Evolutionary conservation across 805 yeast genomes (phyloP).

Genomic region (Monosporozyma siamensis): DNA sequence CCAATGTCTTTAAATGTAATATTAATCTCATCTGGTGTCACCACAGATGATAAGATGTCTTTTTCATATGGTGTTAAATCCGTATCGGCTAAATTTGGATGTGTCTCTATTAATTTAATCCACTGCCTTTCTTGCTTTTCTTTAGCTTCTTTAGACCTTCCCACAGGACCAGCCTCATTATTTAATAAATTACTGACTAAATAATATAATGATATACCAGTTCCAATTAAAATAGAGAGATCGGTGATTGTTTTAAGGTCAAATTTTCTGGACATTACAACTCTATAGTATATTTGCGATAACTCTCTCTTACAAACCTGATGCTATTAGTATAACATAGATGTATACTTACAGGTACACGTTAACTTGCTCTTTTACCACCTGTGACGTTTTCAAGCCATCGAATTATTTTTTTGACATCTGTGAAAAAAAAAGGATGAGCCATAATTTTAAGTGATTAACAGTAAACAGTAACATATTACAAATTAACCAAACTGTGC

Average conservation of each 20-base stretch:
- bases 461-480: too few relatives aligned
- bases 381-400: too few relatives aligned
- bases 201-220: slow-evolving; percentile 63
- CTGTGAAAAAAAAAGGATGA: too few relatives aligned
- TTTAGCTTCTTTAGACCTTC: slow-evolving; percentile 48
- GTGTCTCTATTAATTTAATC: slow-evolving; percentile 45
- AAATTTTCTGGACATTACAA: slow-evolving; percentile 28
- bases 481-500: too few relatives aligned
- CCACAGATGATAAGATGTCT: slow-evolving; percentile 64
- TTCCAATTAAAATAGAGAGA: slow-evolving; percentile 44
- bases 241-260: slow-evolving; percentile 38
- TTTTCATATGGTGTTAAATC: slow-evolving; percentile 64
- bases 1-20: slow-evolving; percentile 78
- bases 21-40: slow-evolving; percentile 74
- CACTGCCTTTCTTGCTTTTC: slow-evolving; percentile 49
- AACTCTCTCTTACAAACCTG: too few relatives aligned
- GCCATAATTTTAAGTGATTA: too few relatives aligned
- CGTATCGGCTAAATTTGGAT: slow-evolving; percentile 47
- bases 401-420: too few relatives aligned
- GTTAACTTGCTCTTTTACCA: too few relatives aligned
- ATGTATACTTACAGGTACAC: too few relatives aligned
- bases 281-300: too few relatives aligned
- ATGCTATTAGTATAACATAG: too few relatives aligned
- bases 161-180: slow-evolving; percentile 36
- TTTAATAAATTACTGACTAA: slow-evolving; percentile 38